These are phyloP conservation scores for Backusella tarrabulga DNA, from an alignment of 192 early-diverging fungal genomes.

Conservation along the genomic window DNA sequence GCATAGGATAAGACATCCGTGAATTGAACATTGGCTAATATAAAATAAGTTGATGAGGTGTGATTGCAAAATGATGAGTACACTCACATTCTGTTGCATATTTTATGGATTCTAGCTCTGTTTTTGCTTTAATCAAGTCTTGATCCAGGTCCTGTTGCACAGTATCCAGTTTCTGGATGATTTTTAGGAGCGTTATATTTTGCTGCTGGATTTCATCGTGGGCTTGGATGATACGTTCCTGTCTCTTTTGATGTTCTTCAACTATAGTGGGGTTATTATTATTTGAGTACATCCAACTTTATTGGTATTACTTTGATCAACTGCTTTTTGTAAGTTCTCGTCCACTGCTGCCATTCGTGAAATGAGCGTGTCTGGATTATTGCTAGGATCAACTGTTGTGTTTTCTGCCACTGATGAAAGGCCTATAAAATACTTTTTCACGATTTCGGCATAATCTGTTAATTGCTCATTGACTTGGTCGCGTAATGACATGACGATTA, in stretches of 20 bases:
- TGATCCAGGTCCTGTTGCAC: slow-evolving; percentile 35
- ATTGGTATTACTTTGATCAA: slow-evolving; percentile 42
- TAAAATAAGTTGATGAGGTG: background rate
- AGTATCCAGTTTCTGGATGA: slow-evolving; percentile 36
- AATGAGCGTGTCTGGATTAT: slow-evolving; percentile 35
- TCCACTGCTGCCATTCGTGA: slow-evolving; percentile 43
- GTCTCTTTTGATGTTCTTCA: slow-evolving; percentile 47
- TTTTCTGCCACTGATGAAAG: slow-evolving; percentile 23
- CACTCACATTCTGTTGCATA: slow-evolving; percentile 28
- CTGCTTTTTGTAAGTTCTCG: slow-evolving; percentile 41
- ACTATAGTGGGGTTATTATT: slow-evolving; percentile 28
- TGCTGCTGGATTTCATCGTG: slow-evolving; percentile 48
- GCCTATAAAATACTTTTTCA: slow-evolving; percentile 28
- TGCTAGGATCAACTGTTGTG: slow-evolving; percentile 12
- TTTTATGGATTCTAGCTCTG: slow-evolving; percentile 27
- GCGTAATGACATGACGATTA: slow-evolving; percentile 20
- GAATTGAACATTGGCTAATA: slow-evolving; percentile 40
- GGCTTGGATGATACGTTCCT: slow-evolving; percentile 43
- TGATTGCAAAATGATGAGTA: background rate
- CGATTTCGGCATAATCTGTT: slow-evolving; percentile 27
- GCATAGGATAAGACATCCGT: slow-evolving; percentile 51
- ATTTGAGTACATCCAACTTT: background rate
- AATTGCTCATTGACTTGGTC: slow-evolving; percentile 34
- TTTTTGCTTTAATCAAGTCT: slow-evolving; percentile 25
- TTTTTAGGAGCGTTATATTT: slow-evolving; percentile 36